A percentile compares a stretch with the other conserved stretches of the same genome.
Evolutionary conservation across 2,329 filamentous ascomycete genomes (phyloP).

Genomic region (Trichoderma sp.): DNA sequence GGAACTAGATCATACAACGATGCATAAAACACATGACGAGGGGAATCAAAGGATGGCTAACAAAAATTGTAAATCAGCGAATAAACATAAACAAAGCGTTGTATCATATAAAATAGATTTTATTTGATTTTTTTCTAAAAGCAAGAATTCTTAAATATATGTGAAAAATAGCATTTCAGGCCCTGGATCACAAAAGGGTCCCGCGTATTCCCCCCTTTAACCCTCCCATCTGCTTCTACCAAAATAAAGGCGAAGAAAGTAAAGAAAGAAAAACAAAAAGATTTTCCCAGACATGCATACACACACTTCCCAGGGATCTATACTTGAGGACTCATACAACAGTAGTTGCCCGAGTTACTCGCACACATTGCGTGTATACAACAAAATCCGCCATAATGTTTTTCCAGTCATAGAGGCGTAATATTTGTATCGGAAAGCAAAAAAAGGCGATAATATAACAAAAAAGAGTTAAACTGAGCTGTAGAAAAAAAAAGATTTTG

Average conservation of each 20-base stretch:
- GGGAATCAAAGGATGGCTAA: conserved; percentile 27
- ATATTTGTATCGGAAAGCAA: conserved; percentile 2
- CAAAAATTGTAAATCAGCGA: conserved; percentile 24
- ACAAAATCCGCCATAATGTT: conserved; percentile 3
- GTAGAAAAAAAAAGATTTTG: conserved; percentile 24
- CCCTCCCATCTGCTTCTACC: background rate
- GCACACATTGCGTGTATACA: conserved; percentile 24
- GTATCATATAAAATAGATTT: background rate
- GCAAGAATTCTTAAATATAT: conserved; percentile 4
- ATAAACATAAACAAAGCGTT: conserved; percentile 4
- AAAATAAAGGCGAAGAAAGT: background rate
- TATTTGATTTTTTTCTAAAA: conserved; percentile 11
- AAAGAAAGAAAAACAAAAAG: background rate
- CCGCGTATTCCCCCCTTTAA: background rate
- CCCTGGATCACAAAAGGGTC: background rate
- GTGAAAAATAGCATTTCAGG: conserved; percentile 9
- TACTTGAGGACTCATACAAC: conserved; percentile 1
- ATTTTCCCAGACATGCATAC: background rate
- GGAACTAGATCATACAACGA: conserved; percentile 27
- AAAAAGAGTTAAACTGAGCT: conserved; percentile 20
- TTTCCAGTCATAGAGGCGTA: conserved; percentile 19
- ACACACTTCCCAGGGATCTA: conserved; percentile 16
- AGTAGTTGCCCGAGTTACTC: conserved; percentile 14
- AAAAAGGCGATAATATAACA: background rate
- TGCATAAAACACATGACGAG: background rate